Evolutionary conservation across 768 basidiomycete genomes (phyloP), one percentile per base, ranked within the genome.

Genomic region (Termitomyces sp.): DNA sequence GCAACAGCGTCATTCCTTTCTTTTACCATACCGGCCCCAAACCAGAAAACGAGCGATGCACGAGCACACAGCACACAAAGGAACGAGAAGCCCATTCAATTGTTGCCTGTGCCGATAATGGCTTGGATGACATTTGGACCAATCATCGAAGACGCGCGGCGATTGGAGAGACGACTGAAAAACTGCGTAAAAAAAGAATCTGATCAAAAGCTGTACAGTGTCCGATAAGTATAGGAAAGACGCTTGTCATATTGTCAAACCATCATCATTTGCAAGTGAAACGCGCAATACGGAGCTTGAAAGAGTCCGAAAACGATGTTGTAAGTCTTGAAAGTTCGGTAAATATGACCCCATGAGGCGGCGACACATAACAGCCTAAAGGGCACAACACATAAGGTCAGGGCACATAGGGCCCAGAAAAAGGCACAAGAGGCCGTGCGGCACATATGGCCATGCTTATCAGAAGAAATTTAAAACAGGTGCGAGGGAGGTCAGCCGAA

Each of bases 211-310:
- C 12, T 51, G 28, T 46, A 12, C 5, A 53, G 40, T 18, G 11
- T 8, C 40, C 4, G 8, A 18, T n/a, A n/a, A n/a, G n/a, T n/a
- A 42, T n/a, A 22, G 15, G 40, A 55, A 45, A 8, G 36, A 28
- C 1, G 52, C 67, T 36, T 53, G 75, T 79, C 80, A 82, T 92
- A 69, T 92, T 91, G 66, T 94, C 92, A 68, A 91, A 94, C 89
- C 90, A 92, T 92, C 88, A 91, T 90, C 0, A 89, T 92, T 69
- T 91, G 88, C 3, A n/a, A n/a, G n/a, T n/a, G 91, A 86, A 89
- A 92, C 1, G 93, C 90, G 69, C 91, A 94, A 74, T 92, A 94
- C 0, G 92, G 92, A 1, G 89, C 89, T 75, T 93, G 89, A 79
- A 92, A 92, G 11, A 93, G 73, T 13, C 91, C 91, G 66, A 89